Evolutionary conservation across 441 rosid species (phyloP).

Genomic region (Croton laevigatus): DNA sequence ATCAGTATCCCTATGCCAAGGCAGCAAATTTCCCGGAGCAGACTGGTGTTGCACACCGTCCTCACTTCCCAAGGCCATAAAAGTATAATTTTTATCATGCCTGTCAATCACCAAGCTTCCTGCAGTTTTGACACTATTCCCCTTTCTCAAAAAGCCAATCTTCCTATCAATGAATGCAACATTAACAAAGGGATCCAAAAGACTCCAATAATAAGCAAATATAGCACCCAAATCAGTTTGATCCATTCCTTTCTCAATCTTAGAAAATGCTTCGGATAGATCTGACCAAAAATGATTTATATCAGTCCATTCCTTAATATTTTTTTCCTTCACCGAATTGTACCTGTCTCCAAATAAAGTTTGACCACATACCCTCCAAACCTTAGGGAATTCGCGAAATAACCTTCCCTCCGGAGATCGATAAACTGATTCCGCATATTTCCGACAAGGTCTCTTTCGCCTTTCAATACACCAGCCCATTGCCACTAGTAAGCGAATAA

Average conservation of each 20-base stretch:
- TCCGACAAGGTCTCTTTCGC: slow-evolving; percentile 57
- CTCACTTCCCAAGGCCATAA: slow-evolving; percentile 25
- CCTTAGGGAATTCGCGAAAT: slow-evolving; percentile 76
- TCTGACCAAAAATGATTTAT: slow-evolving; percentile 69
- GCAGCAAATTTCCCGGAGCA: slow-evolving; percentile 24
- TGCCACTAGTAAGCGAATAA: slow-evolving; percentile 43
- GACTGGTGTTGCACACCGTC: slow-evolving; percentile 27
- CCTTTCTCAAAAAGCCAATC: slow-evolving; percentile 74
- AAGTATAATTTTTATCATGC: slow-evolving; percentile 27
- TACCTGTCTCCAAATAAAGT: slow-evolving; percentile 38
- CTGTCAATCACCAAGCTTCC: slow-evolving; percentile 36
- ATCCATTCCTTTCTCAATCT: slow-evolving; percentile 53
- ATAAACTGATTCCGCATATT: slow-evolving; percentile 51
- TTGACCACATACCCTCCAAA: slow-evolving; percentile 71
- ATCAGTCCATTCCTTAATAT: slow-evolving; percentile 64
- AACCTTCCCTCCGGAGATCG: slow-evolving; percentile 59
- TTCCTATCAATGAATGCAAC: slow-evolving; percentile 67
- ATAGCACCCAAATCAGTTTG: slow-evolving; percentile 33
- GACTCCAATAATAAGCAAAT: slow-evolving; percentile 64
- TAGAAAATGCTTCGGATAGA: slow-evolving; percentile 48
- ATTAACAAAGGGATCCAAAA: slow-evolving; percentile 86
- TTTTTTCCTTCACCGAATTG: slow-evolving; percentile 38
- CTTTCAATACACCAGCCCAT: slow-evolving; percentile 72
- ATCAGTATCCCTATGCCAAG: slow-evolving; percentile 30
- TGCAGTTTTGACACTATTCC: slow-evolving; percentile 60